phyloP scores from a whole-genome alignment of 2,329 filamentous ascomycete genomes.

The Pseudocercospora cruenta region DNA sequence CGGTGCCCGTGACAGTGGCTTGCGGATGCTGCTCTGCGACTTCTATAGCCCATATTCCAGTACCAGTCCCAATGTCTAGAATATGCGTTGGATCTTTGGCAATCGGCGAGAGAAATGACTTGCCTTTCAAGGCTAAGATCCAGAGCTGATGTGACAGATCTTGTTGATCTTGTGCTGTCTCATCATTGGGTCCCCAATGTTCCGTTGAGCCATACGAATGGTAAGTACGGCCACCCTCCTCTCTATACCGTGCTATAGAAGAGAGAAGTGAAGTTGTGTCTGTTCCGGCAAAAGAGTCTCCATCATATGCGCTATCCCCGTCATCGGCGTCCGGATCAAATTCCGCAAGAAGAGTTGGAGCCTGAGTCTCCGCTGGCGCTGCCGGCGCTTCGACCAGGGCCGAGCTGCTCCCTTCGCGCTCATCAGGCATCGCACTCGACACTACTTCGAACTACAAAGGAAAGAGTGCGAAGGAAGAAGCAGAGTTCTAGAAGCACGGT shows the following conservation, averaged over 20 bases:
- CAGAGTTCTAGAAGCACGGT: background rate
- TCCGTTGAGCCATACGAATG: constrained; percentile 22
- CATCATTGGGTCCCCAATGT: constrained; percentile 26
- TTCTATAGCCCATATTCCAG: constrained; percentile 29
- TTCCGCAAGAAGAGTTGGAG: constrained; percentile 15
- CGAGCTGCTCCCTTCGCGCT: background rate
- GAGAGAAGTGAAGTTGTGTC: constrained; percentile 24
- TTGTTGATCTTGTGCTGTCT: constrained; percentile 23
- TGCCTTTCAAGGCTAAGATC: constrained; percentile 20
- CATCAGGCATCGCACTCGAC: background rate
- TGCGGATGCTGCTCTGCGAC: constrained; percentile 37
- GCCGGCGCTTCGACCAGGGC: constrained; percentile 10
- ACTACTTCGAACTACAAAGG: background rate
- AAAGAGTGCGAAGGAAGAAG: background rate
- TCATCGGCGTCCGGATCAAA: constrained; percentile 16
- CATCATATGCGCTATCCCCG: constrained; percentile 18
- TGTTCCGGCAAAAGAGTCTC: constrained; percentile 15
- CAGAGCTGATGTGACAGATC: constrained; percentile 24
- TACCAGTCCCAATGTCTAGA: constrained; percentile 22
- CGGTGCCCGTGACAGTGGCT: constrained; percentile 48
- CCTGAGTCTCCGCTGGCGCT: constrained; percentile 6
- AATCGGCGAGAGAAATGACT: constrained; percentile 13
- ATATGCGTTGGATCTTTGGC: constrained; percentile 10
- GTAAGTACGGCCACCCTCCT: constrained; percentile 22
- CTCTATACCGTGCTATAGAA: constrained; percentile 20